Evolutionary conservation across 2,329 filamentous ascomycete species (phyloP).

Genomic region (Clonostachys sp.): DNA sequence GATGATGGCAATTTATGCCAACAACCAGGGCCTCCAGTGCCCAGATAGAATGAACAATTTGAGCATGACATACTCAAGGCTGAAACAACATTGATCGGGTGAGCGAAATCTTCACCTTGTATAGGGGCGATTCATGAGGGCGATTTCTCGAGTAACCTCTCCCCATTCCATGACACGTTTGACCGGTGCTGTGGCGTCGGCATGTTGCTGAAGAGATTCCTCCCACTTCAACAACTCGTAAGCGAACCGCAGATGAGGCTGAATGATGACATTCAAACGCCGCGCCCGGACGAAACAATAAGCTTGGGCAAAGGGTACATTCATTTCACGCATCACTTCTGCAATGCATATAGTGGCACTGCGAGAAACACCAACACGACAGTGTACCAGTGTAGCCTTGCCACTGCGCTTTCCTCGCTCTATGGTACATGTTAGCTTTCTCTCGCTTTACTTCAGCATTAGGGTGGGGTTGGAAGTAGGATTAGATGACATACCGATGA

Average conservation of each 20-base stretch:
- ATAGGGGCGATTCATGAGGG: conserved; percentile 94
- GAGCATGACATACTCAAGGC: no score
- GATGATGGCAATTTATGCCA: no score
- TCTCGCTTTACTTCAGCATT: background rate
- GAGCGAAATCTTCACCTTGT: conserved; percentile 45
- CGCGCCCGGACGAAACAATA: conserved; percentile 96
- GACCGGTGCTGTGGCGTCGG: conserved; percentile 34
- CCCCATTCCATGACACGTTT: conserved; percentile 88
- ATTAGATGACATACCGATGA: conserved; percentile 68
- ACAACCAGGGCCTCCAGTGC: no score
- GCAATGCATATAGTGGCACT: conserved; percentile 98
- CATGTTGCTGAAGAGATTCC: conserved; percentile 61
- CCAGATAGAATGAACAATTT: no score
- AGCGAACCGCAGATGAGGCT: conserved; percentile 90
- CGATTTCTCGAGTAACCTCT: conserved; percentile 83
- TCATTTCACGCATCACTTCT: conserved; percentile 85
- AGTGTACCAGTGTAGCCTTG: conserved; percentile 89
- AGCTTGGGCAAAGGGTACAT: conserved; percentile 81
- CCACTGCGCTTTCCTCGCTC: conserved; percentile 74
- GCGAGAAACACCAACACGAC: conserved; percentile 89
- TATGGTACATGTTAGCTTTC: conserved; percentile 24
- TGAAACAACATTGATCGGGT: background rate
- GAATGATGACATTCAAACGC: conserved; percentile 94
- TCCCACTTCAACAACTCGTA: conserved; percentile 98
- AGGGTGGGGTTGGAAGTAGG: background rate